Base-by-base conservation (phyloP, 2,329 filamentous ascomycete species). In the Ophiostoma pallidulum region DNA sequence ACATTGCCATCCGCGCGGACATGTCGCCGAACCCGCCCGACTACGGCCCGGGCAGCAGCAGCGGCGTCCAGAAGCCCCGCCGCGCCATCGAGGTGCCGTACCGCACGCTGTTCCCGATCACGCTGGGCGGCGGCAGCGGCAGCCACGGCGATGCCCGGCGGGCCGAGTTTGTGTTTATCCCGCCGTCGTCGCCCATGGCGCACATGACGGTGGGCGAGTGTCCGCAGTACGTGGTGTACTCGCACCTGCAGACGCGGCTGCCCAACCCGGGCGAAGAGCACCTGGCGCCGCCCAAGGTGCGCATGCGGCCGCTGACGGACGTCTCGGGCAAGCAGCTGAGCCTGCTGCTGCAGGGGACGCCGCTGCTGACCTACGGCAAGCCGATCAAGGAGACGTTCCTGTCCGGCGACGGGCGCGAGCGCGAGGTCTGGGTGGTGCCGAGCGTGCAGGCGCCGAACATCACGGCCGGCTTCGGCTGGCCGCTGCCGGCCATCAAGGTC, bases 71-170 rank as follows among this genome's bases (percentile, higher is more conserved):
- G 16, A 87, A 85, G 52, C 86, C 90, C 0, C 80, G 79, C 43
- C 79, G 89, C n/a, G 86, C 90, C 2, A 94, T 92, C 54, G 89
- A 97, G 56, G 86, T 97, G 3, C 86, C 91, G 0, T 98, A 97
- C 61, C 65, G 94, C 7, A 89, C 92, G 0, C 79, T 98, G 4
- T 79, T 90, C 55, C 82, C 88, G 0, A 71, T 87, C 4, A 22
- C 5, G 29, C 4, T 3, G 51, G 62, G 78, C 37, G 59, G 71
- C 18, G 61, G 64, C 2, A 59, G 61, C 12, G 58, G 60, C 18
- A 58, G 59, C n/a, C 59, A 60, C 50, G 64, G 72, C 42, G 49
- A 63, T 57, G 35, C 32, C 47, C 26, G 20, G 14, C 59, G 73
- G 26, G 80, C 86, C 45, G 74, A 75, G 47, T 80, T 82, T 28